Evolutionary conservation across 306 rosid genomes (phyloP), one percentile per base, ranked within the genome.

Genomic region (Carpinus fangiana): DNA sequence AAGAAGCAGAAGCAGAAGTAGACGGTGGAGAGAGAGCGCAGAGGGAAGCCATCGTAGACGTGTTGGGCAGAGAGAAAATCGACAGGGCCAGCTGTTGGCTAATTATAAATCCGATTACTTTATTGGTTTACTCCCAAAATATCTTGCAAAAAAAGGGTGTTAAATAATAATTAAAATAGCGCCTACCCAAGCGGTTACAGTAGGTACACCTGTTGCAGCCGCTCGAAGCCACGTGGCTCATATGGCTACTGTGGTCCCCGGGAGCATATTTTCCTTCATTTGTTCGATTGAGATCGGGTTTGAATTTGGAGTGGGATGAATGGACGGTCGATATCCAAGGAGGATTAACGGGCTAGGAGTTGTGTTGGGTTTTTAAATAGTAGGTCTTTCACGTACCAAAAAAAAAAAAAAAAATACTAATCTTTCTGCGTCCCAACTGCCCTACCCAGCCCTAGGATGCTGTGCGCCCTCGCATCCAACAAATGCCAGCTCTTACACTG

Each of bases 1-100:
- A 11, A 52, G 78, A 34, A 60, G 76, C 16, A 31, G 60, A 13
- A 8, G 57, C 26, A 6, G 77, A 26, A 8, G 77, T 10, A 46
- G 36, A 77, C 4, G 75, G 79, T 60, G 79, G 78, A 71, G 83
- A 85, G 80, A 90, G 71, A 72, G 74, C 9, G 47, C 86, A 75
- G 75, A 82, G 79, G 8, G 50, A 68, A 38, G 96, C 94, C 99
- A 95, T 95, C 61, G 79, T 74, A 81, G 81, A 95, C 96, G 98
- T 95, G 97, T 95, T 85, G 89, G 9, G 53, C 79, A 62, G 47
- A 79, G 74, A 70, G 47, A 77, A 43, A 73, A 62, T 34, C 45
- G 8, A 8, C 12, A 18, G 53, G 28, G 76, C 77, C 93, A 83
- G 82, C 87, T 82, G 80, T 86, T 90, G 75, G 77, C 88, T 52